phyloP scores from a whole-genome alignment of 2,329 filamentous ascomycete genomes.

The Sordariomycetes sp. region DNA sequence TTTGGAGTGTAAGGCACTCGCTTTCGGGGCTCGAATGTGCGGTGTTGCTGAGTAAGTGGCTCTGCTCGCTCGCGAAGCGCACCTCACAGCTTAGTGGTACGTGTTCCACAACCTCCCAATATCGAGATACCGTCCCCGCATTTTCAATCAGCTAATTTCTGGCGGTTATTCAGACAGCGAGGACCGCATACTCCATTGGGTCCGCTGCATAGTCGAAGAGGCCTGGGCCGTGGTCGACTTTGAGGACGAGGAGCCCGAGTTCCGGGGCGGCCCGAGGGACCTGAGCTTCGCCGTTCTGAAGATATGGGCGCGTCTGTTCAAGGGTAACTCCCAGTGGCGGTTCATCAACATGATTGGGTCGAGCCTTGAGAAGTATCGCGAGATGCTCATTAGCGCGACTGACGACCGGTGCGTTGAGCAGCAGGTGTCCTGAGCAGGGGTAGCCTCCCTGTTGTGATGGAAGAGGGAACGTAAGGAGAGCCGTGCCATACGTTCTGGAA shows the following conservation, averaged over 20 bases:
- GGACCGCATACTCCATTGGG: slow-evolving; percentile 30
- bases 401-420: background rate
- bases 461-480: too few species aligned
- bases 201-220: slow-evolving; percentile 29
- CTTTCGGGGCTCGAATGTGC: slow-evolving; percentile 40
- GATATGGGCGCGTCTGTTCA: slow-evolving; percentile 32
- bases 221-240: slow-evolving; percentile 23
- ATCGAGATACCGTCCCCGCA: background rate
- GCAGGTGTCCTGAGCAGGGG: too few species aligned
- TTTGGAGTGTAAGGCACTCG: slow-evolving; percentile 44
- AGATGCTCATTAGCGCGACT: slow-evolving; percentile 9
- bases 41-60: slow-evolving; percentile 37
- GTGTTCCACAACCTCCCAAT: background rate
- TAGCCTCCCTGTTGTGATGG: too few species aligned
- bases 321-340: slow-evolving; percentile 31
- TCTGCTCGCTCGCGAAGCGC: slow-evolving; percentile 15
- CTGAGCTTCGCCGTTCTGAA: slow-evolving; percentile 25
- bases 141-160: background rate
- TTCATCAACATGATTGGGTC: slow-evolving; percentile 30
- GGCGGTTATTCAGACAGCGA: slow-evolving; percentile 19
- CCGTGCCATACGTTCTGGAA: too few species aligned
- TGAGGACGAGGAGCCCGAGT: slow-evolving; percentile 13
- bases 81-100: slow-evolving; percentile 14
- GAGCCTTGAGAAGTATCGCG: slow-evolving; percentile 22
- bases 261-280: slow-evolving; percentile 12